These are phyloP conservation scores for Closterium sp. DNA, from an alignment of 139 green algal genomes.

Conservation along the genomic window DNA sequence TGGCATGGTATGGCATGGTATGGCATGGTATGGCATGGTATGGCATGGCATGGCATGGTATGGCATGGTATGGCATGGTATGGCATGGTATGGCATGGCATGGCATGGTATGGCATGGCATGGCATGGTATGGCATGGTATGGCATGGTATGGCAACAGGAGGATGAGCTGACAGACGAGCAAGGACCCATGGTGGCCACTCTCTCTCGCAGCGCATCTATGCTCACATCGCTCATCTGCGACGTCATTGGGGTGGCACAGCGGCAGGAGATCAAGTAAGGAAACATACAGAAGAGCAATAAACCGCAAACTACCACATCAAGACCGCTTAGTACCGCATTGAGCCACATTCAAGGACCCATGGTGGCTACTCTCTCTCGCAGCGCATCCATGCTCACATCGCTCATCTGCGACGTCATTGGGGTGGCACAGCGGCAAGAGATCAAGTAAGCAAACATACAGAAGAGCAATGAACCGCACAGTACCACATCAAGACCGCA, in stretches of 20 bases:
- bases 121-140: neutral
- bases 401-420: no score
- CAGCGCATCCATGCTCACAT: constrained; percentile 17
- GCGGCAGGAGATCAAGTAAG: neutral
- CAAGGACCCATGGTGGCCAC: constrained; percentile 43
- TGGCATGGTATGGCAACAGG: constrained; percentile 2
- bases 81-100: neutral
- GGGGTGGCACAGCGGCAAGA: neutral
- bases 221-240: constrained; percentile 48
- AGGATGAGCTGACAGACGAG: constrained; percentile 30
- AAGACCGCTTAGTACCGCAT: neutral
- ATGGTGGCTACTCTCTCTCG: constrained; percentile 44
- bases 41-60: no score
- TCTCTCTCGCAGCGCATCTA: constrained; percentile 3
- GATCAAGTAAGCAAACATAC: neutral
- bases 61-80: no score
- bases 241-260: constrained; percentile 32
- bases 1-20: neutral
- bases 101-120: neutral
- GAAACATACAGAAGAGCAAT: neutral
- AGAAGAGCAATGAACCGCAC: neutral
- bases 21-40: neutral
- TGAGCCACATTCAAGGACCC: neutral
- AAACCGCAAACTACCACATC: neutral
- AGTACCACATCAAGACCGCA: no score